Conservation (phyloP, 805 yeast genomes). For the Zygotorulaspora danielsina region DNA sequence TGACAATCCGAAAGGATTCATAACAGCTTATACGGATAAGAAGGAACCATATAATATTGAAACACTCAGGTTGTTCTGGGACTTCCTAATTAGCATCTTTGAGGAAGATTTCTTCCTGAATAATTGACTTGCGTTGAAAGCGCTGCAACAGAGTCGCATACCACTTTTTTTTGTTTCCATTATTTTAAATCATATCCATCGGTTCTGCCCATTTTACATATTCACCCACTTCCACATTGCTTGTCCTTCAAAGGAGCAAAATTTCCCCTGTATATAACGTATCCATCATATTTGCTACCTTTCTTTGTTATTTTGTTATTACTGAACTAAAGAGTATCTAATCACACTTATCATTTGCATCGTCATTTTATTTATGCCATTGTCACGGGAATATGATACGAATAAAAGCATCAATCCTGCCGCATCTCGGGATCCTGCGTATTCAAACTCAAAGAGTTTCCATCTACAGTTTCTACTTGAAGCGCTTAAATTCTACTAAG, state of each 20-base stretch:
- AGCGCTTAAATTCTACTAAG: constrained; percentile 7
- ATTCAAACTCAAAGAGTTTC: not conserved
- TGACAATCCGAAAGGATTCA: too few relatives aligned
- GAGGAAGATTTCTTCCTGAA: constrained; percentile 1
- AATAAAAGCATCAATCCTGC: constrained; percentile 11
- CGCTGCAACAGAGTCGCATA: not conserved
- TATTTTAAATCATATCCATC: not conserved
- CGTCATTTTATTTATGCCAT: constrained; percentile 4
- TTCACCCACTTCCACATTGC: too few relatives aligned
- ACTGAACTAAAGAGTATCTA: too few relatives aligned
- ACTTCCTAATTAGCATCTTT: not conserved
- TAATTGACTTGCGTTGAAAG: not conserved
- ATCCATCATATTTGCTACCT: too few relatives aligned
- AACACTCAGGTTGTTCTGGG: too few relatives aligned
- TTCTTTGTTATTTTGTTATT: too few relatives aligned
- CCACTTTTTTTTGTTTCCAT: not conserved
- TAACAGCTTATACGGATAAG: too few relatives aligned
- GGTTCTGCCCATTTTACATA: too few relatives aligned
- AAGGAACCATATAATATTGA: too few relatives aligned
- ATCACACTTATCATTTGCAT: not conserved
- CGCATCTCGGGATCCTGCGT: constrained; percentile 9
- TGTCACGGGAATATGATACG: constrained; percentile 14
- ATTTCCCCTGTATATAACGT: not conserved
- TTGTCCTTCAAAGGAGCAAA: not conserved
- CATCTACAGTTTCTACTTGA: constrained; percentile 3